A percentile compares a stretch with the other conserved stretches of the same genome.
These are phyloP conservation scores for Wickerhamiella vanderwaltii DNA, from an alignment of 805 yeast genomes.

Conservation along the genomic window DNA sequence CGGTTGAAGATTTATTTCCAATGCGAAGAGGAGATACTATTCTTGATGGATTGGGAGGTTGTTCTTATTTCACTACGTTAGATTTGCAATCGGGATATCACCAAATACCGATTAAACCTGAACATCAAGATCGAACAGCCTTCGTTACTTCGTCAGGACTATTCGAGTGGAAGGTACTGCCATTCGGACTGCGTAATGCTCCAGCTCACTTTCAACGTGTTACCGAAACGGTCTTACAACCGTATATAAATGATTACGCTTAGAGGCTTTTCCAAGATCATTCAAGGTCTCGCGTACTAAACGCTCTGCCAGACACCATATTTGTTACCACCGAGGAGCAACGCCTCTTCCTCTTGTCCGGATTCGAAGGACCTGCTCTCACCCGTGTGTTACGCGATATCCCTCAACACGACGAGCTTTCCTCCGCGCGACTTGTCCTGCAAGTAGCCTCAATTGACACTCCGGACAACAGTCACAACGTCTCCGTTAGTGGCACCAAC, in stretches of 20 bases:
- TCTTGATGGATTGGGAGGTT: neutral
- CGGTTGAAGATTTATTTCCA: neutral
- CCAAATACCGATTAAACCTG: neutral
- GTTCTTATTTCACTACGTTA: neutral
- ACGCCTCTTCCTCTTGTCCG: neutral
- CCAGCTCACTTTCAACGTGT: neutral
- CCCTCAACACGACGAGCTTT: too few relatives aligned
- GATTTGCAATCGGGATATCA: neutral
- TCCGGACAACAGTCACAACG: neutral
- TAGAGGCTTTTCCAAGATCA: too few relatives aligned
- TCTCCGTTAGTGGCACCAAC: neutral
- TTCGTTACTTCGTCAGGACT: neutral
- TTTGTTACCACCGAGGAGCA: neutral
- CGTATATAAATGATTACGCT: neutral
- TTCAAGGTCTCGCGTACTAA: too few relatives aligned
- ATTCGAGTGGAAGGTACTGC: neutral
- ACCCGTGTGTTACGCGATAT: too few relatives aligned
- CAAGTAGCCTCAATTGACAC: neutral
- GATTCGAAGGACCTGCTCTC: neutral
- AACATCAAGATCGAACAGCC: neutral
- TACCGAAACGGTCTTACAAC: constrained; percentile 6
- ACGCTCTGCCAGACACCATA: too few relatives aligned
- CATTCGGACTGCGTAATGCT: constrained; percentile 4
- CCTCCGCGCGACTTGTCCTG: neutral
- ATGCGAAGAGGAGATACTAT: neutral